Evolutionary conservation across 2,329 filamentous ascomycete genomes (phyloP).

Genomic region (Dactylella cylindrospora): DNA sequence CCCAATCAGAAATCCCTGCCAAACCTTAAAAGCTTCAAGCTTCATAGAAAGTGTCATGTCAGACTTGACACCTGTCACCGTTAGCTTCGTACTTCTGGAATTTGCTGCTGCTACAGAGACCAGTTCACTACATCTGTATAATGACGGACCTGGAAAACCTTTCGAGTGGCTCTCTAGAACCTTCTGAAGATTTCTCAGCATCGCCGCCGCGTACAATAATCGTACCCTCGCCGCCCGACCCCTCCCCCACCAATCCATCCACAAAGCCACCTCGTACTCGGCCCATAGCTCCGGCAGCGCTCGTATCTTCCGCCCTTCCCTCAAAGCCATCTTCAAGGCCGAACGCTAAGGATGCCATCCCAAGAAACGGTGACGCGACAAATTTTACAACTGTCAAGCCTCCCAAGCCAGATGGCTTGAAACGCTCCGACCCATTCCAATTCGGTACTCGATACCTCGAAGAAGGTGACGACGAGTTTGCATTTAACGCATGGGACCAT

Average conservation of each 20-base stretch:
- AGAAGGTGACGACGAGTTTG: constrained; percentile 84
- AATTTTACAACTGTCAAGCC: background rate
- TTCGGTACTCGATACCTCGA: constrained; percentile 75
- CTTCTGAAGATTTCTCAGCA: too few species aligned
- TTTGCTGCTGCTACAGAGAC: too few species aligned
- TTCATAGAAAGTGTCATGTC: too few species aligned
- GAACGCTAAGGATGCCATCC: background rate
- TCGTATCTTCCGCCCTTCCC: constrained; percentile 27
- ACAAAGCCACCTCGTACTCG: constrained; percentile 33
- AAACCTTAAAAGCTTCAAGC: too few species aligned
- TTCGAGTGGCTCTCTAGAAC: too few species aligned
- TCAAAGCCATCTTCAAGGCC: constrained; percentile 30
- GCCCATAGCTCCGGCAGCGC: constrained; percentile 26
- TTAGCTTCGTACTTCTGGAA: too few species aligned
- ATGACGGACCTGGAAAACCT: too few species aligned
- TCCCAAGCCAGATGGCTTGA: constrained; percentile 57
- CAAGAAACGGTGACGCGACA: background rate
- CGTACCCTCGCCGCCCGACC: constrained; percentile 20
- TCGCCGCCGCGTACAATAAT: too few species aligned
- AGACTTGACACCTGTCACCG: too few species aligned
- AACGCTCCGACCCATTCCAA: constrained; percentile 88
- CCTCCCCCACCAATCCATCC: constrained; percentile 30
- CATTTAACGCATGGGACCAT: constrained; percentile 99
- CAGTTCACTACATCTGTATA: too few species aligned
- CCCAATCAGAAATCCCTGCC: too few species aligned